These are phyloP conservation scores for Phytopythium cucurbitacearum DNA, from an alignment of 352 stramenopile species.

Conservation along the genomic window DNA sequence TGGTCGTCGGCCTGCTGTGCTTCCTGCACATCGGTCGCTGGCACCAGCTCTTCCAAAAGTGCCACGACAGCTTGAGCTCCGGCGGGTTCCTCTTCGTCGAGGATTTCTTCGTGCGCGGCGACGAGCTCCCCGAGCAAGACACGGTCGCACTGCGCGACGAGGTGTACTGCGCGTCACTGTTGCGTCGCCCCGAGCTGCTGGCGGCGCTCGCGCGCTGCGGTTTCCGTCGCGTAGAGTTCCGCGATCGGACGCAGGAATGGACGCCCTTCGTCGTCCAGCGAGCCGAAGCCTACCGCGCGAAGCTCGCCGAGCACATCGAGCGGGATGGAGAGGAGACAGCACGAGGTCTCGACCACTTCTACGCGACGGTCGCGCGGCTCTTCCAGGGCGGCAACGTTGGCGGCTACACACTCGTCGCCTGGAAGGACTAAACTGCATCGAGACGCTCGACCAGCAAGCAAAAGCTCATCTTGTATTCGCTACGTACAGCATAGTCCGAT, in stretches of 20 bases:
- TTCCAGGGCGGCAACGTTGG: conserved; percentile 59
- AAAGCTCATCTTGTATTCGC: too few species aligned
- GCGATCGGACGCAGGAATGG: conserved; percentile 71
- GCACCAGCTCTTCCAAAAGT: conserved; percentile 50
- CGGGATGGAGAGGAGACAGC: conserved; percentile 54
- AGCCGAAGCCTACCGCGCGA: conserved; percentile 32
- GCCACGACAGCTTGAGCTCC: conserved; percentile 48
- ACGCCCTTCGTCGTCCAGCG: conserved; percentile 45
- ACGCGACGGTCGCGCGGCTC: conserved; percentile 45
- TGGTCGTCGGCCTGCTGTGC: conserved; percentile 60
- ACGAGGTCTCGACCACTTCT: conserved; percentile 67
- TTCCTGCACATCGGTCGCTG: conserved; percentile 79
- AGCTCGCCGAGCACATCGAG: conserved; percentile 41
- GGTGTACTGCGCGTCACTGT: conserved; percentile 57
- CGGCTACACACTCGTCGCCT: conserved; percentile 48
- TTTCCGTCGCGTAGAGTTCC: conserved; percentile 50
- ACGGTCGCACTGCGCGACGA: conserved; percentile 41
- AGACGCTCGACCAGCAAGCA: too few species aligned
- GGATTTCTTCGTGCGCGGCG: conserved; percentile 59
- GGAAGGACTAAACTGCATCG: conserved; percentile 23
- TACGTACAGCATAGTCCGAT: too few species aligned
- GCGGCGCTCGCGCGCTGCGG: conserved; percentile 33
- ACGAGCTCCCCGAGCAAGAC: conserved; percentile 44
- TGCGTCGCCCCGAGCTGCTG: conserved; percentile 33
- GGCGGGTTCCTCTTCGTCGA: conserved; percentile 73